Base-by-base conservation (phyloP, 2,329 filamentous ascomycete genomes). In the Aquanectria penicillioides region DNA sequence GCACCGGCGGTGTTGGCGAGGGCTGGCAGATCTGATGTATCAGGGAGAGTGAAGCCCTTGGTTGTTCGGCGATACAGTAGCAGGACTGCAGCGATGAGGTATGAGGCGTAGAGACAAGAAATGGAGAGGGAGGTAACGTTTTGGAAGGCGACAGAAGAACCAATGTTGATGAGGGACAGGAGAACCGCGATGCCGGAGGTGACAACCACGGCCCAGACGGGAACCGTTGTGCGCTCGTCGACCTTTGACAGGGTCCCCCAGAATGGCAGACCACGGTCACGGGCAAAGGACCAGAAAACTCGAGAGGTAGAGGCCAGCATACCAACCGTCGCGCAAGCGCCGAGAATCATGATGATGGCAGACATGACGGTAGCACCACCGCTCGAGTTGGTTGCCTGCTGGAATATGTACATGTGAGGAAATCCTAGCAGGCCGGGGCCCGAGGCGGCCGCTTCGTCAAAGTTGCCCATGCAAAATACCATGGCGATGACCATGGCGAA, bases 381-480 rank as follows among this genome's bases (percentile, higher is more conserved):
- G 3, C 77, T 70, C 15, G 79, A 82, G 2, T 77, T 72, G 2
- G 83, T 82, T 2, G 80, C 80, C 29, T 84, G 78, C 60, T 77
- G 77, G 57, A 87, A 87, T 18, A 87, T 79, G 46, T 86, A 78
- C 66, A 89, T 87, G 61, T 87, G 86, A 0, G 87, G 85, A 43
- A 83, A 85, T 1, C 68, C 68, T 8, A 70, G 48, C 59, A 68
- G 58, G 11, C 79, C 79, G 0, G 83, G 84, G 0, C 76, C 75
- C 0, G 78, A 79, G 0, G 71, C 70, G 3, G 84, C 69, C 1
- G 81, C 77, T 0, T 67, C 69, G 10, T 80, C 74, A 10, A 83
- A 71, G 53, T 86, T 77, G 2, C 78, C 78, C 13, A 87, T 74
- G 22, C 80, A 84, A 63, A 86, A 88, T 8, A 84, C 76, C 29